Percentiles rank a stretch among this genome's conserved stretches.
phyloP scores from a whole-genome alignment of 306 rosid genomes.

The Ormosia emarginata region DNA sequence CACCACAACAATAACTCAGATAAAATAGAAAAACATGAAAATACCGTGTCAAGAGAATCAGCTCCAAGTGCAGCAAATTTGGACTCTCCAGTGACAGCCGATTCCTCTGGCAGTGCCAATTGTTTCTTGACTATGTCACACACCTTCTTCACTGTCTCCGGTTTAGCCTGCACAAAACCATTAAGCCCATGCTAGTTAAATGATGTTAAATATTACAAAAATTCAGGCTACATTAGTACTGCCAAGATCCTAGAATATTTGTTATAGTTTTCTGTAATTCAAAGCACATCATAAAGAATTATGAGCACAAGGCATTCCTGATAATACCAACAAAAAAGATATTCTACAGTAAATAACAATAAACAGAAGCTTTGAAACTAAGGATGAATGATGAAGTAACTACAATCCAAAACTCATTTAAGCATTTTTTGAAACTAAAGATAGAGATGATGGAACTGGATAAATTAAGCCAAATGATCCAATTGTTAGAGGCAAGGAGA shows the following conservation, averaged over 20 bases:
- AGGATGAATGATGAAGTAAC: not conserved
- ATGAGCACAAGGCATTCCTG: not conserved
- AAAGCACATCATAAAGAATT: not conserved
- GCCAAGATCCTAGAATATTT: not conserved
- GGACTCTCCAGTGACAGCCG: slow-evolving; percentile 56
- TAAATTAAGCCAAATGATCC: not conserved
- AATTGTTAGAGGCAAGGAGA: not conserved
- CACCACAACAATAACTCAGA: not conserved
- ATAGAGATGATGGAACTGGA: not conserved
- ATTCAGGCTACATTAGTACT: slow-evolving; percentile 22
- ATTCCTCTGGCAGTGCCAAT: slow-evolving; percentile 62
- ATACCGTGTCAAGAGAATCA: slow-evolving; percentile 96
- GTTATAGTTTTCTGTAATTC: not conserved
- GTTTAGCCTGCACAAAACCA: slow-evolving; percentile 62
- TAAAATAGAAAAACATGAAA: not conserved
- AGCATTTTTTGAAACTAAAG: not conserved
- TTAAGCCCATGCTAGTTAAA: not conserved
- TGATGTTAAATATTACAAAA: not conserved
- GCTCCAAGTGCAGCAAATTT: slow-evolving; percentile 87
- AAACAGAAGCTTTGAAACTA: not conserved
- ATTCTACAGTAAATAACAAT: not conserved
- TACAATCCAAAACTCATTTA: not conserved
- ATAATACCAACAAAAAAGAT: not conserved
- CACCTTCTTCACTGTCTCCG: slow-evolving; percentile 80
- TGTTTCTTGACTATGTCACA: slow-evolving; percentile 79